A percentile compares a stretch with the other conserved stretches of the same genome.
These are phyloP conservation scores for Hericium rajendrae DNA, from an alignment of 768 basidiomycete genomes.

Conservation along the genomic window DNA sequence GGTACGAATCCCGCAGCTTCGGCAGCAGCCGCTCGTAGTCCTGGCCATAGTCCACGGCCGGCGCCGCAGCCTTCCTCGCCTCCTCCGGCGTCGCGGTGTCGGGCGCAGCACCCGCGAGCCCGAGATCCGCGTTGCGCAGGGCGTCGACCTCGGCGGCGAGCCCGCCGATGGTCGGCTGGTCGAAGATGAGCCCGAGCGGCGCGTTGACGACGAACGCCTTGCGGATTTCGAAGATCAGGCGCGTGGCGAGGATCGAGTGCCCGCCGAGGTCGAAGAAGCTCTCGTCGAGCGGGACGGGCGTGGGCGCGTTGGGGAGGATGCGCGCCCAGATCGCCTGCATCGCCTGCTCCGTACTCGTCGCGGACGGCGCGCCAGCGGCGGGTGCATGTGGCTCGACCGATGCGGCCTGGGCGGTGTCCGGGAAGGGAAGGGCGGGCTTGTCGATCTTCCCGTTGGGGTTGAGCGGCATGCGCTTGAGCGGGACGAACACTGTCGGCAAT, in stretches of 20 bases:
- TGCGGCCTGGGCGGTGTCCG: conserved; percentile 75
- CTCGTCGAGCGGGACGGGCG: conserved; percentile 78
- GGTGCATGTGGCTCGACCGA: conserved; percentile 30
- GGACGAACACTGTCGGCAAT: conserved; percentile 72
- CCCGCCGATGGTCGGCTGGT: conserved; percentile 74
- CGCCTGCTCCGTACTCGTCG: conserved; percentile 57
- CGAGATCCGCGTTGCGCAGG: conserved; percentile 73
- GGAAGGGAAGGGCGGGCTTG: conserved; percentile 97
- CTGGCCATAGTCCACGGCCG: conserved; percentile 36
- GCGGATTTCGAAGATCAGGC: conserved; percentile 93
- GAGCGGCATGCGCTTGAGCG: conserved; percentile 89
- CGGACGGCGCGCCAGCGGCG: conserved; percentile 11
- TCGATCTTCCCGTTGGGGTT: conserved; percentile 99
- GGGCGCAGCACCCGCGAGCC: conserved; percentile 37
- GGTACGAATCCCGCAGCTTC: conserved; percentile 52
- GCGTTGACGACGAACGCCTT: conserved; percentile 86
- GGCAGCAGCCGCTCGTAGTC: conserved; percentile 62
- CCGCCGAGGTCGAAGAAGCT: conserved; percentile 98
- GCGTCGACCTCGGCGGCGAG: conserved; percentile 70
- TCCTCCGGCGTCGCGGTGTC: background rate
- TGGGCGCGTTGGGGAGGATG: conserved; percentile 71
- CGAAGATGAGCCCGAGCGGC: conserved; percentile 86
- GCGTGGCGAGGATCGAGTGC: conserved; percentile 95
- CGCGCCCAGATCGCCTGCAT: conserved; percentile 79
- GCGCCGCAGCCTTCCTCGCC: background rate